Evolutionary conservation across 805 yeast species (phyloP).

Genomic region (Candida tallmaniae): DNA sequence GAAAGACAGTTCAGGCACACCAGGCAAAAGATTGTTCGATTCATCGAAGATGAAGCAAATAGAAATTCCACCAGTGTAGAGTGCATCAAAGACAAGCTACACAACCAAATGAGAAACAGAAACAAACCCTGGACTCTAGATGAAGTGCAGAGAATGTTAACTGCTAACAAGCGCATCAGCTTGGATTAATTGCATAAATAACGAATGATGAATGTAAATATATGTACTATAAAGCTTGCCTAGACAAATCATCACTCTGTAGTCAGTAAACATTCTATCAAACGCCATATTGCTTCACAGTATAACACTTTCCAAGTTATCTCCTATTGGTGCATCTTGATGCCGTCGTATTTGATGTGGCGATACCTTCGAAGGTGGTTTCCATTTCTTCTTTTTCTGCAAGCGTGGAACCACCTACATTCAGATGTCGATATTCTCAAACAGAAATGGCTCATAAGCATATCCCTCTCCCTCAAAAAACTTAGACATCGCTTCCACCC

Average conservation of each 20-base stretch:
- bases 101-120: conserved; percentile 25
- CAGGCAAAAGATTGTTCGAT: conserved; percentile 22
- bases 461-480: conserved; percentile 75
- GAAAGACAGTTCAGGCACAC: conserved; percentile 28
- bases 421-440: conserved; percentile 20
- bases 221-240: too few species aligned
- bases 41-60: conserved; percentile 26
- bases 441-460: conserved; percentile 60
- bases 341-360: too few species aligned
- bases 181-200: conserved; percentile 11
- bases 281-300: too few species aligned
- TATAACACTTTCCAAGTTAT: too few species aligned
- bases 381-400: too few species aligned
- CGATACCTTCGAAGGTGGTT: too few species aligned
- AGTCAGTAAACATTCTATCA: too few species aligned
- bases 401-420: too few species aligned
- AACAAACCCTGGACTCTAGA: conserved; percentile 28
- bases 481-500: conserved; percentile 83
- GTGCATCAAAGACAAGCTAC: conserved; percentile 21
- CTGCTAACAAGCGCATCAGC: conserved; percentile 21
- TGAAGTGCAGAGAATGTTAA: conserved; percentile 29
- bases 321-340: too few species aligned
- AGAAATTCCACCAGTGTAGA: conserved; percentile 16
- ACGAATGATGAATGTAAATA: too few species aligned
- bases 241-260: too few species aligned